Base-by-base conservation (phyloP, 2,329 filamentous ascomycete species). In the Gremmenia infestans region DNA sequence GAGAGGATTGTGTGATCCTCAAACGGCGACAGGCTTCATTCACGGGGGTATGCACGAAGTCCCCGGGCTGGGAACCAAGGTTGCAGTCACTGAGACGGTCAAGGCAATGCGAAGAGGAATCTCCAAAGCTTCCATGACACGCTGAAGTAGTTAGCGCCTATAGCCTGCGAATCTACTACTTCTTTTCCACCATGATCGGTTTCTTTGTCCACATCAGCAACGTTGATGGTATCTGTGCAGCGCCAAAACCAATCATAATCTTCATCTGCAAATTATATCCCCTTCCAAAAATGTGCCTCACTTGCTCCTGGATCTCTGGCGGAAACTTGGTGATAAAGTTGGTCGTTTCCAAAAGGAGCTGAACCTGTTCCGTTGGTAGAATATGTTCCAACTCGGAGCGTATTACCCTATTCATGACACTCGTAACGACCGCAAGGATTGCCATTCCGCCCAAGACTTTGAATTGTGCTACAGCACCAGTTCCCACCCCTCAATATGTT, bases 181-280 rank as follows among this genome's bases (percentile, higher is more conserved):
- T 32, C 9, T 32, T 32, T 3, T 32, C 28, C 28, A 40, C n/a
- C 37, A 40, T 51, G 9, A 51, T 40, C 4, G 52, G 52, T 25
- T 40, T 48, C 19, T 48, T 53, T 14, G 43, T 53, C 52, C 52
- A 53, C 43, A 53, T 48, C 17, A 53, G 35, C 19, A 19, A 6
- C 5, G 52, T 53, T 28, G 52, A 19, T 7, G 22, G 43, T 25
- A 53, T 25, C 32, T 53, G 52, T 4, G 45, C 43, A 4, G 19
- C 52, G 5, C 28, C 52, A 9, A 53, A 42, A 2, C 52, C 52
- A 22, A 53, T 48, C 43, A 53, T 25, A 11, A 52, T 46, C 19
- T 35, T 35, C 50, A 52, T 52, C 23, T 52, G 50, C n/a, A 45
- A 28, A 46, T 52, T 52, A 36, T 45, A 52, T 15, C 39, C 50